phyloP scores from a whole-genome alignment of 106 monocot species.

The Phalaenopsis aphrodite region DNA sequence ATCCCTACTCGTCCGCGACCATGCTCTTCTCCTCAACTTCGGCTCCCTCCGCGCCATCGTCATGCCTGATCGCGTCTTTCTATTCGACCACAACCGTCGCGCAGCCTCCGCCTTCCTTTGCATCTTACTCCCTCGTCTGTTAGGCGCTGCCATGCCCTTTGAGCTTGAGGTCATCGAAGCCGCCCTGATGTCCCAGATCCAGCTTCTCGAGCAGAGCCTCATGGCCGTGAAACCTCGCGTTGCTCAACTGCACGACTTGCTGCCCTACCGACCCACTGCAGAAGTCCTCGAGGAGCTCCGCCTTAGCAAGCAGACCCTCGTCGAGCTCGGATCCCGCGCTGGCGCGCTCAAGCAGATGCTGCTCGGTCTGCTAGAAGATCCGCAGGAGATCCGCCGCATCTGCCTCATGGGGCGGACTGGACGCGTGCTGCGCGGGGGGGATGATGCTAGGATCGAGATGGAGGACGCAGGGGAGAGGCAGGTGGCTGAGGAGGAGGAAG shows the following conservation, averaged over 20 bases:
- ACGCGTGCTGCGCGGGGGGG: slow-evolving; percentile 51
- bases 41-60: slow-evolving; percentile 86
- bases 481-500: slow-evolving; percentile 96
- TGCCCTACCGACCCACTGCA: slow-evolving; percentile 84
- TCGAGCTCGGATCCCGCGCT: slow-evolving; percentile 88
- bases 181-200: slow-evolving; percentile 88
- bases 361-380: slow-evolving; percentile 88
- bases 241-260: slow-evolving; percentile 70
- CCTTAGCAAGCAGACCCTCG: slow-evolving; percentile 87
- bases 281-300: slow-evolving; percentile 90
- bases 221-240: slow-evolving; percentile 52
- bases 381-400: slow-evolving; percentile 86
- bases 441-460: slow-evolving; percentile 48
- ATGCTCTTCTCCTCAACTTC: slow-evolving; percentile 84
- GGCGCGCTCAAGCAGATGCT: slow-evolving; percentile 98
- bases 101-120: slow-evolving; percentile 81
- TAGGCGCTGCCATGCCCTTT: slow-evolving; percentile 79
- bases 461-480: slow-evolving; percentile 54
- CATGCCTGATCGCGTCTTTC: slow-evolving; percentile 76
- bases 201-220: slow-evolving; percentile 67
- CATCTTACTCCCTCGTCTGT: slow-evolving; percentile 67
- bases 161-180: slow-evolving; percentile 99
- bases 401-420: slow-evolving; percentile 78
- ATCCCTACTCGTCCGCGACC: slow-evolving; percentile 83
- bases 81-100: slow-evolving; percentile 79